A percentile compares a stretch with the other conserved stretches of the same genome.
phyloP scores from a whole-genome alignment of 129 eudicot genomes.

The Ambrosia artemisiifolia region DNA sequence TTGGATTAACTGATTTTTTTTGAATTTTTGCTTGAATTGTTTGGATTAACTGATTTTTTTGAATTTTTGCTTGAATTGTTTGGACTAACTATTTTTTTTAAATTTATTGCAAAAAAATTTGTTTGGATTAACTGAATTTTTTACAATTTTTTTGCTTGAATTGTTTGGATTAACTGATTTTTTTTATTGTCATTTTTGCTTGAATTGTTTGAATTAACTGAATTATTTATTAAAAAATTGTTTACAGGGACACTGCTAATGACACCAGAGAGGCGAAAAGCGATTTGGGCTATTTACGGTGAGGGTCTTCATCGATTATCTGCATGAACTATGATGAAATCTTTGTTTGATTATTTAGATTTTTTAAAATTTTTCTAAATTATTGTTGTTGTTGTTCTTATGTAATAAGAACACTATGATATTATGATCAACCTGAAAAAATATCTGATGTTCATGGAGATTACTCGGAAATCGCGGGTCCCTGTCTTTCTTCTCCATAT shows the following conservation, averaged over 20 bases:
- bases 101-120: too few relatives aligned
- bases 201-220: background rate
- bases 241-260: conserved; percentile 80
- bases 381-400: background rate
- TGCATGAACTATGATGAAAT: background rate
- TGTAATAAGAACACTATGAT: conserved; percentile 1
- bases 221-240: background rate
- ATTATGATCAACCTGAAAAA: conserved; percentile 14
- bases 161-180: too few relatives aligned
- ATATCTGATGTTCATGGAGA: conserved; percentile 13
- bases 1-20: too few relatives aligned
- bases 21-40: too few relatives aligned
- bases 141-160: too few relatives aligned
- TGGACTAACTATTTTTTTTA: too few relatives aligned
- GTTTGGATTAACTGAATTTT: too few relatives aligned
- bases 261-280: conserved; percentile 90
- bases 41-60: too few relatives aligned
- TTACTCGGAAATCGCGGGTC: conserved; percentile 20
- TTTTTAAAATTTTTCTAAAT: background rate
- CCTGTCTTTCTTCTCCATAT: conserved; percentile 3
- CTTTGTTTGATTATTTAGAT: background rate
- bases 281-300: conserved; percentile 99
- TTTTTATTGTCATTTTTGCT: too few relatives aligned
- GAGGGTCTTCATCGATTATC: conserved; percentile 18
- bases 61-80: too few relatives aligned